Percentiles rank a stretch among this genome's conserved stretches.
These are phyloP conservation scores for Aspergillus sp. DNA, from an alignment of 2,329 filamentous ascomycete species.

Conservation along the genomic window DNA sequence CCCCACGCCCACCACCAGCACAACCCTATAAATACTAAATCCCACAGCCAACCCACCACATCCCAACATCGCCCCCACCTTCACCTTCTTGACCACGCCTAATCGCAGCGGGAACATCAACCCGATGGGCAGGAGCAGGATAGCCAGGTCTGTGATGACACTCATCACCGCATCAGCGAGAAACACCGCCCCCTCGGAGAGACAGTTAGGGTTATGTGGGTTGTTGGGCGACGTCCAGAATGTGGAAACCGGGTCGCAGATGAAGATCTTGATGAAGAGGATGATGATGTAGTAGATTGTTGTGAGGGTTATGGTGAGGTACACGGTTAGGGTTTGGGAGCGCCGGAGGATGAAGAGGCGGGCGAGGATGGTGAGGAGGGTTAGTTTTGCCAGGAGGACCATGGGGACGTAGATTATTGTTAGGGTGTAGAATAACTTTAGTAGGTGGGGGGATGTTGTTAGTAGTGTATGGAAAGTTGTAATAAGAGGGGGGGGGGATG, in stretches of 20 bases:
- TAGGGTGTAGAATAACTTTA: conserved; percentile 14
- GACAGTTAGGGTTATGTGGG: conserved; percentile 6
- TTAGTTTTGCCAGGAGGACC: conserved; percentile 18
- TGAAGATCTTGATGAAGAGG: conserved; percentile 22
- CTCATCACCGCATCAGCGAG: conserved; percentile 22
- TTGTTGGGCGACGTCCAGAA: conserved; percentile 15
- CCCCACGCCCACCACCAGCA: background rate
- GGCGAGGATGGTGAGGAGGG: conserved; percentile 17
- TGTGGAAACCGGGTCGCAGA: conserved; percentile 18
- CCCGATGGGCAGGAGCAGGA: conserved; percentile 17
- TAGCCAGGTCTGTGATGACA: conserved; percentile 20
- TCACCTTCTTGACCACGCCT: conserved; percentile 15
- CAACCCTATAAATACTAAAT: conserved; percentile 22
- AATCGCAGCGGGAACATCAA: conserved; percentile 20
- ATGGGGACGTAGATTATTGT: conserved; percentile 20
- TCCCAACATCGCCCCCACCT: conserved; percentile 16
- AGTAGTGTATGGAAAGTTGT: no score
- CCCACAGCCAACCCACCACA: conserved; percentile 20
- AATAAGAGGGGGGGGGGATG: no score
- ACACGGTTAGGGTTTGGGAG: conserved; percentile 14
- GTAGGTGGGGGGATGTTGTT: no score
- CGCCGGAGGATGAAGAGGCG: conserved; percentile 16
- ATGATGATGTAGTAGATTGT: conserved; percentile 20
- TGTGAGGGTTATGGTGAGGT: conserved; percentile 13
- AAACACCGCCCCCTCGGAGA: conserved; percentile 15